Percentiles rank a stretch among this genome's conserved stretches.
These are phyloP conservation scores for Ilyonectria sp. DNA, from an alignment of 2,329 filamentous ascomycete genomes.

Conservation along the genomic window DNA sequence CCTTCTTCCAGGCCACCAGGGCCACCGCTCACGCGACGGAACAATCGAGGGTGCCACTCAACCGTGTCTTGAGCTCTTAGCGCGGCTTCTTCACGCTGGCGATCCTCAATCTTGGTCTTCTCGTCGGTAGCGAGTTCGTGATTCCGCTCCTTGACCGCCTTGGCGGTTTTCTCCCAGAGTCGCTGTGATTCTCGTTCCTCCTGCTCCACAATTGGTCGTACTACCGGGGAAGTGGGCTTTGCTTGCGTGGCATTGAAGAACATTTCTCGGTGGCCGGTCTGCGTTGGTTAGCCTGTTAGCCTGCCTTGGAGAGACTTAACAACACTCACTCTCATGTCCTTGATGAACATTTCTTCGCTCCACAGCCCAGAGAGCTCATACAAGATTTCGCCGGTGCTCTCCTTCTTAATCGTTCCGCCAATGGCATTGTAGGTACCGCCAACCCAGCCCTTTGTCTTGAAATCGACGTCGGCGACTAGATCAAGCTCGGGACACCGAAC, in stretches of 20 bases:
- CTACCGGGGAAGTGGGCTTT: slow-evolving; percentile 80
- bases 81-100: slow-evolving; percentile 90
- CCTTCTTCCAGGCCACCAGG: slow-evolving; percentile 82
- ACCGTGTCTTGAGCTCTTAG: slow-evolving; percentile 82
- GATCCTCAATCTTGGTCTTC: slow-evolving; percentile 96
- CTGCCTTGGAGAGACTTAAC: neutral
- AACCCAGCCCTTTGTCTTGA: slow-evolving; percentile 99
- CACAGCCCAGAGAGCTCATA: slow-evolving; percentile 94
- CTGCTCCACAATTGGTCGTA: slow-evolving; percentile 87
- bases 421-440: slow-evolving; percentile 97
- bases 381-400: slow-evolving; percentile 87
- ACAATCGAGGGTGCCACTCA: slow-evolving; percentile 91
- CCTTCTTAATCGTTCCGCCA: slow-evolving; percentile 90
- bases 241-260: slow-evolving; percentile 90
- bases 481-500: slow-evolving; percentile 92
- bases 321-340: slow-evolving; percentile 78
- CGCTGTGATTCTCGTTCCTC: slow-evolving; percentile 90
- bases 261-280: slow-evolving; percentile 91
- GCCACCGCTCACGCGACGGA: slow-evolving; percentile 81
- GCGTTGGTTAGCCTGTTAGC: slow-evolving; percentile 17
- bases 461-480: slow-evolving; percentile 91
- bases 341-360: slow-evolving; percentile 96
- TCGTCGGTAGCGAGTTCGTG: slow-evolving; percentile 93
- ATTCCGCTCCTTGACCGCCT: slow-evolving; percentile 87
- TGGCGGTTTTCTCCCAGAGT: slow-evolving; percentile 86